These are phyloP conservation scores for Blastobotrys buckinghamii DNA, from an alignment of 1,139 yeast genomes.

Conservation along the genomic window DNA sequence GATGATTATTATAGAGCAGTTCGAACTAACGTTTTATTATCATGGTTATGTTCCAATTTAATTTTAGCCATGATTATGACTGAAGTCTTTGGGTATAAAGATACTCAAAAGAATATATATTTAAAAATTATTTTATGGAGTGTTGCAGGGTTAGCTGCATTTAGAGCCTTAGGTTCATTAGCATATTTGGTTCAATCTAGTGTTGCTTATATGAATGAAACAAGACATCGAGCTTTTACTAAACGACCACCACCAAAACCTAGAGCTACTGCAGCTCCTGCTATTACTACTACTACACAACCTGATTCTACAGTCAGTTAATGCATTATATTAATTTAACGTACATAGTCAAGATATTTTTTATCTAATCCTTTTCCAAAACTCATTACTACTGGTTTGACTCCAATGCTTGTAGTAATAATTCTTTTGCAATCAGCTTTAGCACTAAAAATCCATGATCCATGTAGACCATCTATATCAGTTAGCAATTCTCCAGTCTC, in stretches of 20 bases:
- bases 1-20: conserved; percentile 94
- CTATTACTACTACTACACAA: background rate
- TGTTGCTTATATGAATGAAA: conserved; percentile 29
- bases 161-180: conserved; percentile 74
- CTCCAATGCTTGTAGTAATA: conserved; percentile 32
- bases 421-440: conserved; percentile 29
- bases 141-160: conserved; percentile 72
- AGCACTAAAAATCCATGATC: conserved; percentile 34
- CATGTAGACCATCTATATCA: conserved; percentile 30
- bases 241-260: conserved; percentile 16
- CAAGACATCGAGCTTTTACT: conserved; percentile 24
- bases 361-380: conserved; percentile 28
- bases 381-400: conserved; percentile 32
- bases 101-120: conserved; percentile 64
- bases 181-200: conserved; percentile 51
- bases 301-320: background rate
- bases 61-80: conserved; percentile 79
- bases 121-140: conserved; percentile 84
- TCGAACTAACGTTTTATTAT: conserved; percentile 86
- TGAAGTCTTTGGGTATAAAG: conserved; percentile 66
- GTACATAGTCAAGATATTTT: conserved; percentile 21
- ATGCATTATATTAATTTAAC: conserved; percentile 1
- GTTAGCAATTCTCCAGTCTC: conserved; percentile 25
- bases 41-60: conserved; percentile 81
- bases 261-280: background rate